phyloP scores from a whole-genome alignment of 768 basidiomycete species.

The Naematelia aurantialba region DNA sequence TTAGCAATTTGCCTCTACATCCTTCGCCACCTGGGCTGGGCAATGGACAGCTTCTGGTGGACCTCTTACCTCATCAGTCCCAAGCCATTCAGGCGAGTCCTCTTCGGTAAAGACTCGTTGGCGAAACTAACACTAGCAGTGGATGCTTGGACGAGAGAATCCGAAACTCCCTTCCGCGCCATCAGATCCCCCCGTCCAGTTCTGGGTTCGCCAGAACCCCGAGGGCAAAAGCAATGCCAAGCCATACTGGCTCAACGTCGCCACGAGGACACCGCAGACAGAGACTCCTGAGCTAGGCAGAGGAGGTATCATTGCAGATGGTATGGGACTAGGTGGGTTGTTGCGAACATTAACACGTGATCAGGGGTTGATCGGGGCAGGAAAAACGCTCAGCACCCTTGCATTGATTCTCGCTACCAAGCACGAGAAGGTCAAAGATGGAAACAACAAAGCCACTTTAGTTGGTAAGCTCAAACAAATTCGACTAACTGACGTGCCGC shows the following conservation, averaged over 20 bases:
- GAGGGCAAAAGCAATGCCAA: slow-evolving; percentile 42
- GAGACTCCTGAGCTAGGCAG: slow-evolving; percentile 63
- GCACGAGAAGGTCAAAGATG: slow-evolving; percentile 56
- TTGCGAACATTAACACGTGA: slow-evolving; percentile 2
- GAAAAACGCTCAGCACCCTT: slow-evolving; percentile 87
- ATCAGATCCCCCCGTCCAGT: slow-evolving; percentile 73
- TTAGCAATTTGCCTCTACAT: slow-evolving; percentile 67
- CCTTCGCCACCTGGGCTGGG: slow-evolving; percentile 67
- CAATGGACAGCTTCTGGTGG: slow-evolving; percentile 64
- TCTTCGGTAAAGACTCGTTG: not conserved
- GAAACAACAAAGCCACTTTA: slow-evolving; percentile 66
- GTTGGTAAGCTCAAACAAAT: slow-evolving; percentile 62
- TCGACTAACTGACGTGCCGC: not conserved
- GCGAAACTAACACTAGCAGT: slow-evolving; percentile 51
- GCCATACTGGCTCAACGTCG: slow-evolving; percentile 73
- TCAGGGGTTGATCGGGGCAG: slow-evolving; percentile 51
- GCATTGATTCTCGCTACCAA: slow-evolving; percentile 75
- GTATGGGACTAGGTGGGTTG: slow-evolving; percentile 67
- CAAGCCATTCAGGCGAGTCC: slow-evolving; percentile 37
- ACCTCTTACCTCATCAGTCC: slow-evolving; percentile 74
- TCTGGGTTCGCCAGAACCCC: slow-evolving; percentile 62
- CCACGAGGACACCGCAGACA: slow-evolving; percentile 71
- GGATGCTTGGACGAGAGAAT: slow-evolving; percentile 78
- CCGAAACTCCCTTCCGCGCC: slow-evolving; percentile 67
- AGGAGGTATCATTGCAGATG: slow-evolving; percentile 85